These are phyloP conservation scores for Grifola frondosa DNA, from an alignment of 1,284 basidiomycete species.

Conservation along the genomic window DNA sequence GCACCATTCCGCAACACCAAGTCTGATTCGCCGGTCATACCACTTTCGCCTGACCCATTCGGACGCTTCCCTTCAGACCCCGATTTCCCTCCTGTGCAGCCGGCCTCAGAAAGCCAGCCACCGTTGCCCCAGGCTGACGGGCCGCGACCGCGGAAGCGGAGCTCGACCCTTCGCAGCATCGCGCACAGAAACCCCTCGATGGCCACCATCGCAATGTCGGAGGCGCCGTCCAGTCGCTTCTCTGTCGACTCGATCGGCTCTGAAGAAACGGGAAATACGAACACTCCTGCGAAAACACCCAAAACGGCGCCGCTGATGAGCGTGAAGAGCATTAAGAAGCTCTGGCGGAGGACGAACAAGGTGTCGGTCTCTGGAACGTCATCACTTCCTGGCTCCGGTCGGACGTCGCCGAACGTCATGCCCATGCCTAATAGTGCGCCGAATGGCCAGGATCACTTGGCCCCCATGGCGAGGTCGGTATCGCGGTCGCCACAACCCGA, in stretches of 20 bases:
- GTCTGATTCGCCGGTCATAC: slow-evolving; percentile 52
- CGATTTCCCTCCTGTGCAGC: slow-evolving; percentile 24
- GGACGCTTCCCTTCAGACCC: slow-evolving; percentile 61
- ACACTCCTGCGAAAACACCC: slow-evolving; percentile 19
- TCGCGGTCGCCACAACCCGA: slow-evolving; percentile 24
- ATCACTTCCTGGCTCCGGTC: slow-evolving; percentile 25
- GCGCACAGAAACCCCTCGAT: slow-evolving; percentile 19
- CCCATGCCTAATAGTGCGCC: slow-evolving; percentile 27
- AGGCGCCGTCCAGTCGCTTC: slow-evolving; percentile 60
- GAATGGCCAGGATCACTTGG: slow-evolving; percentile 7
- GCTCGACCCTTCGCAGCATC: slow-evolving; percentile 9
- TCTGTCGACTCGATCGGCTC: slow-evolving; percentile 64
- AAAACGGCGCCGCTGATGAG: slow-evolving; percentile 47
- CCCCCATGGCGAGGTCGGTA: slow-evolving; percentile 21
- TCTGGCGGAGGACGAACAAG: slow-evolving; percentile 71
- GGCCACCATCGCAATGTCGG: slow-evolving; percentile 16
- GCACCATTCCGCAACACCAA: slow-evolving; percentile 25
- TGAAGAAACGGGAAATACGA: slow-evolving; percentile 33
- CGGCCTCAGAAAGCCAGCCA: slow-evolving; percentile 5
- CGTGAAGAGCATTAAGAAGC: slow-evolving; percentile 66
- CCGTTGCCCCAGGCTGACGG: slow-evolving; percentile 15
- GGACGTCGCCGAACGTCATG: slow-evolving; percentile 30
- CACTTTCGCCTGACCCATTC: slow-evolving; percentile 78
- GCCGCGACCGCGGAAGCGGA: slow-evolving; percentile 5
- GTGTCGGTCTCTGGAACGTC: slow-evolving; percentile 32